Conservation (phyloP, 768 basidiomycete species). For the Gloeopeniophorella convolvens region DNA sequence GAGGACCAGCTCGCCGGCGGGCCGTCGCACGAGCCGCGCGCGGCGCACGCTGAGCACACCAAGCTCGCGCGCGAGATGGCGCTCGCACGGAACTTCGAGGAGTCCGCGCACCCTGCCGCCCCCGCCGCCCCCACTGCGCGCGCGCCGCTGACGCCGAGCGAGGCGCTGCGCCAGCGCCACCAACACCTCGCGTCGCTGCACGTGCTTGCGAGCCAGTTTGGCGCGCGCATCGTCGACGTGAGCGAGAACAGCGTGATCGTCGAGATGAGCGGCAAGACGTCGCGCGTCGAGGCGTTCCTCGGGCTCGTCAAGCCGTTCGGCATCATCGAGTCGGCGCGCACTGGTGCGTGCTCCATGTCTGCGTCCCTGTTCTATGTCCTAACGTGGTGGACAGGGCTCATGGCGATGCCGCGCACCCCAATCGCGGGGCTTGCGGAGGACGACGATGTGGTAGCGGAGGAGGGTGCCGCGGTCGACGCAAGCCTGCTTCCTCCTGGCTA, state of each 20-base stretch:
- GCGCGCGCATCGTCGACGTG: conserved; percentile 89
- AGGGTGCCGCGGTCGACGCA: conserved; percentile 67
- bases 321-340: conserved; percentile 89
- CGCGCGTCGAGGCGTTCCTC: conserved; percentile 88
- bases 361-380: neutral
- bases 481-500: conserved; percentile 93
- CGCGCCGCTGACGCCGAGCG: conserved; percentile 47
- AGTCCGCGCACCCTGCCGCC: conserved; percentile 34
- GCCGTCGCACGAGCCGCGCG: conserved; percentile 73
- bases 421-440: conserved; percentile 55
- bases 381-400: conserved; percentile 84
- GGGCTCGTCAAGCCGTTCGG: conserved; percentile 90
- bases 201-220: conserved; percentile 80
- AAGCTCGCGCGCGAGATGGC: conserved; percentile 67
- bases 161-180: conserved; percentile 86
- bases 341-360: conserved; percentile 48
- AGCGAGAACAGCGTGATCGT: conserved; percentile 93
- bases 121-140: conserved; percentile 12
- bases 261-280: conserved; percentile 90
- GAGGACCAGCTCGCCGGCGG: conserved; percentile 86
- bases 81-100: conserved; percentile 76
- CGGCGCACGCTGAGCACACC: conserved; percentile 27
- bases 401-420: conserved; percentile 98
- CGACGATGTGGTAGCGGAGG: conserved; percentile 43
- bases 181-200: conserved; percentile 85